Evolutionary conservation across 78 protist species (phyloP), one percentile per base, ranked within the genome.

Genomic region (Dictyostelium purpureum): DNA sequence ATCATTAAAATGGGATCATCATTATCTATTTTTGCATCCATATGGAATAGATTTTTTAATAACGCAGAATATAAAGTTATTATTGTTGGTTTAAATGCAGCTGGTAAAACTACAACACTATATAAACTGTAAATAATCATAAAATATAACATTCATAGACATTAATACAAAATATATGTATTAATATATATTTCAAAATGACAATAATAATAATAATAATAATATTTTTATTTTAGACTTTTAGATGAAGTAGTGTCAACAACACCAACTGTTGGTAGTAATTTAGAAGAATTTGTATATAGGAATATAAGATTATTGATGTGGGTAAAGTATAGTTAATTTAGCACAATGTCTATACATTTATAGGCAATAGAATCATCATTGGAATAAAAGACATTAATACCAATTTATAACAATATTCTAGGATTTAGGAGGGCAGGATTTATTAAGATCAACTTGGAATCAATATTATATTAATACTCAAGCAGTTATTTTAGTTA

Each of bases 81-180:
- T 38, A 94, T 96, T 42, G 89, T 96, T 40, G 98, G 98, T 21
- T 57, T 96, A 19, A 96, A 94, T 56, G 94, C 92, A 37, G 98
- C 97, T 21, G 98, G 98, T 35, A 97, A 97, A 77, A 97, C 98
- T 18, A 97, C 98, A 77, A 95, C 92, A 2, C 79, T 97, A 33
- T 97, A 97, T 66, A 81, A 93, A 28, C 35, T 88, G 96, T 81
- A 49, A 16, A 61, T 61, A 61, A 9, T n/a, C 18, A 31, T 26
- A 4, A 61, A 31, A 59, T 19, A 59, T 19, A 59, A 2, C 14
- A 73, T 31, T 19, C 2, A 45, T 19, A 56, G 31, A 28, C 10
- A 7, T 6, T 21, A 43, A 49, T 49, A 49, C 11, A 18, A 31
- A 57, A 19, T 19, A 78, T 59, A 47, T 49, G 71, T 73, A 28